A percentile compares a stretch with the other conserved stretches of the same genome.
phyloP scores from a whole-genome alignment of 352 stramenopile genomes.

The Globisporangium cylindrosporum region DNA sequence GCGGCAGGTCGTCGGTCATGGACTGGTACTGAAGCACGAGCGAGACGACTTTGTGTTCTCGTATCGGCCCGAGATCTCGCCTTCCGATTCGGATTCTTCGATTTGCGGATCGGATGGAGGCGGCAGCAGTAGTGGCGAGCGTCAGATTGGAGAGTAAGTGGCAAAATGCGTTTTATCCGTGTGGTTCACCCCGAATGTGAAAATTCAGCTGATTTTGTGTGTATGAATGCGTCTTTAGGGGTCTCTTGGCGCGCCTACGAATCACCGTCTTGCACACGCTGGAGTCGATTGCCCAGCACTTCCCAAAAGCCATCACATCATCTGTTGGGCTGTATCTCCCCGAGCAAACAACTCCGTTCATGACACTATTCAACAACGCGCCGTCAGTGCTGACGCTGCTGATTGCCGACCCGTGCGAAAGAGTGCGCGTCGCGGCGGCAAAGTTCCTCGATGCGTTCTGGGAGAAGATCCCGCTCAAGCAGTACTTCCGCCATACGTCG shows the following conservation, averaged over 20 bases:
- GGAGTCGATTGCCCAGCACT: conserved; percentile 64
- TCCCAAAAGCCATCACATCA: conserved; percentile 70
- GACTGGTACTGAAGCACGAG: conserved; percentile 47
- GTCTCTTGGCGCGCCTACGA: conserved; percentile 63
- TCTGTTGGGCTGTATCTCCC: conserved; percentile 80
- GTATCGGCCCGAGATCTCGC: conserved; percentile 52
- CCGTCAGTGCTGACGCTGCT: conserved; percentile 79
- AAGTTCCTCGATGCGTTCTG: conserved; percentile 83
- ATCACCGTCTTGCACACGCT: conserved; percentile 73
- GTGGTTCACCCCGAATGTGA: not conserved
- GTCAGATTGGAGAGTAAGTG: conserved; percentile 51
- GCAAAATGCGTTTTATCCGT: not conserved
- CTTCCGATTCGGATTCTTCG: conserved; percentile 73
- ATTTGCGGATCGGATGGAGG: conserved; percentile 57
- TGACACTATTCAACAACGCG: conserved; percentile 75
- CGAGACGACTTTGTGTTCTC: conserved; percentile 55
- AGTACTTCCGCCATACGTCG: conserved; percentile 68
- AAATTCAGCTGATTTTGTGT: not conserved
- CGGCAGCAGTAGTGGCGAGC: conserved; percentile 21
- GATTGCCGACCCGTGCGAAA: conserved; percentile 75
- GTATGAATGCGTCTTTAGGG: conserved; percentile 25
- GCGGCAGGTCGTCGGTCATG: conserved; percentile 75
- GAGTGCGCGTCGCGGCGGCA: conserved; percentile 61
- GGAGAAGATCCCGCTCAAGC: conserved; percentile 79
- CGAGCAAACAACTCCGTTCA: conserved; percentile 74